phyloP scores from a whole-genome alignment of 139 green algal genomes.

The Picochlorum sp. region DNA sequence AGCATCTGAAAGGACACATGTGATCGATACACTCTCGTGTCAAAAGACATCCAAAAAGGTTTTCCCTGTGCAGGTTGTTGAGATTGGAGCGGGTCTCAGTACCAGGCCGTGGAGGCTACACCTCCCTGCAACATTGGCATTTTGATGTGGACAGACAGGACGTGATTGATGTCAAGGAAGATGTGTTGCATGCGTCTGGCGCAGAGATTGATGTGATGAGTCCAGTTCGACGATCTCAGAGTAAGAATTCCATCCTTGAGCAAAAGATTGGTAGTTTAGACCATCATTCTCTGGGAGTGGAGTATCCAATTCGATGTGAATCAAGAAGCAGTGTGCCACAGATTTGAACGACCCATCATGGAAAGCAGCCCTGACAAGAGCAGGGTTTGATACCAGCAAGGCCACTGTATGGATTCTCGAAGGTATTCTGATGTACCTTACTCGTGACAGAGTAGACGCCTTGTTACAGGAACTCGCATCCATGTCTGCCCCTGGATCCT shows the following conservation, averaged over 20 bases:
- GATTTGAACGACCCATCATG: constrained; percentile 5
- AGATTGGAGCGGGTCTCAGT: constrained; percentile 56
- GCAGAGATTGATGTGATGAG: constrained; percentile 1
- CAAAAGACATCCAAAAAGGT: neutral
- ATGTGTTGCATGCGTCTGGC: neutral
- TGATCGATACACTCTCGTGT: neutral
- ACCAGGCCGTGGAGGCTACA: constrained; percentile 53
- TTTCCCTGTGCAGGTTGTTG: constrained; percentile 16
- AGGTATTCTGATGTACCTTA: constrained; percentile 50
- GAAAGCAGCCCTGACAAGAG: neutral
- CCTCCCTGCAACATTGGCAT: constrained; percentile 42
- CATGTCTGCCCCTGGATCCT: neutral
- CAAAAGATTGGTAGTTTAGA: constrained; percentile 5
- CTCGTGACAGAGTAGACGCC: constrained; percentile 20
- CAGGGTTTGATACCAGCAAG: constrained; percentile 9
- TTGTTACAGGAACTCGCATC: neutral
- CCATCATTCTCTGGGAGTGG: neutral
- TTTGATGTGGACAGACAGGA: constrained; percentile 55
- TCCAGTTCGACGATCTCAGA: neutral
- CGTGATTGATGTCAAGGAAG: constrained; percentile 45
- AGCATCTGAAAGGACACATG: neutral
- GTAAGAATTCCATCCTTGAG: neutral
- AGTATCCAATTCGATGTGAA: neutral
- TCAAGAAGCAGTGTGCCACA: neutral
- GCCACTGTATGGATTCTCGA: constrained; percentile 44